A percentile compares a stretch with the other conserved stretches of the same genome.
Evolutionary conservation across 768 basidiomycete species (phyloP).

Genomic region (Agrocybe praecox): DNA sequence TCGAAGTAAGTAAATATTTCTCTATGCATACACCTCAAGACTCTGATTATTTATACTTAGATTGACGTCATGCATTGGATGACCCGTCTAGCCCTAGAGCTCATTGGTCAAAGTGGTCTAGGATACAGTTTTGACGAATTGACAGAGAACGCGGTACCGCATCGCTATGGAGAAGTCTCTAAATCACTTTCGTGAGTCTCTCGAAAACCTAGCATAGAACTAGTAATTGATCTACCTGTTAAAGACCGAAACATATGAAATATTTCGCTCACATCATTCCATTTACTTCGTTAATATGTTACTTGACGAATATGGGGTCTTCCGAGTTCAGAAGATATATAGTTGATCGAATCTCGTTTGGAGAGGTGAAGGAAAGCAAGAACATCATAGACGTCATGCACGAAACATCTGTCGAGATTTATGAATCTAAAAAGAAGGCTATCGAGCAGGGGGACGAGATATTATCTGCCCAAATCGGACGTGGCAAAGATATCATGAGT

Average conservation of each 20-base stretch:
- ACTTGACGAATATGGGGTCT: slow-evolving; percentile 22
- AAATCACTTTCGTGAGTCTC: slow-evolving; percentile 31
- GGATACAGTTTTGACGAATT: slow-evolving; percentile 44
- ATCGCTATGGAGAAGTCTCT: slow-evolving; percentile 31
- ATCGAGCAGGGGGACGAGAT: slow-evolving; percentile 34
- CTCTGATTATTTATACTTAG: slow-evolving; percentile 24
- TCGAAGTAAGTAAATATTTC: slow-evolving; percentile 29
- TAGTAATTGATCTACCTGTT: too few relatives aligned
- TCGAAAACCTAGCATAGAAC: too few relatives aligned
- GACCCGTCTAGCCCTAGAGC: slow-evolving; percentile 49
- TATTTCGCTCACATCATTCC: background rate
- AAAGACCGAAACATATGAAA: background rate
- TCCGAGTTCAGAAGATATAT: slow-evolving; percentile 32
- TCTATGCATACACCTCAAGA: background rate
- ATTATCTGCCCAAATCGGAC: slow-evolving; percentile 30
- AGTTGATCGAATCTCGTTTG: slow-evolving; percentile 35
- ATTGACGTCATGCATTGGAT: slow-evolving; percentile 38
- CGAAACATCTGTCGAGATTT: slow-evolving; percentile 35
- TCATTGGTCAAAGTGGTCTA: slow-evolving; percentile 52
- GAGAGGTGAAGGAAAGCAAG: slow-evolving; percentile 27
- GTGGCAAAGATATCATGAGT: slow-evolving; percentile 48
- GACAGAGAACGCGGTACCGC: slow-evolving; percentile 24
- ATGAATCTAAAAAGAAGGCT: slow-evolving; percentile 35
- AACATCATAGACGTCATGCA: slow-evolving; percentile 38
- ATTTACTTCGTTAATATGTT: slow-evolving; percentile 13